Evolutionary conservation across 176 grass and related monocot species (phyloP), one percentile per base, ranked within the genome.

Genomic region (Chloris gayana): DNA sequence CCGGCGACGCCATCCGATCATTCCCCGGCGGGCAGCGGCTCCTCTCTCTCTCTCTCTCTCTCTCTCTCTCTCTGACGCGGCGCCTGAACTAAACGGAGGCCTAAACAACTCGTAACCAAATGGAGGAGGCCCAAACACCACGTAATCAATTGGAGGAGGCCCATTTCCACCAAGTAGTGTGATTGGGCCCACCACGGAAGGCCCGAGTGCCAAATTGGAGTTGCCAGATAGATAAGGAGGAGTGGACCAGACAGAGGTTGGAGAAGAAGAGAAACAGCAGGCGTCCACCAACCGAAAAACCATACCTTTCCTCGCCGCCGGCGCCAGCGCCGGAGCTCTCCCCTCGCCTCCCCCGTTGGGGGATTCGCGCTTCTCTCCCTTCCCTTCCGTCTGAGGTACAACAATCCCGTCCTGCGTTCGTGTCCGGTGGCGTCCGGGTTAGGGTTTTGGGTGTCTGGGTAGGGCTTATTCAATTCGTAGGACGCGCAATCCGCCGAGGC

Each of bases 251-350:
- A 42, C 41, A 15, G 50, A 54, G 18, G 18, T 19, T 21, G 47
- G 15, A 22, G 18, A 7, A 53, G 31, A 7, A 10, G 3, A 34
- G 37, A 75, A 74, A 63, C 79, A 38, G 42, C 41, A 62, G 80
- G 57, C 75, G 80, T 53, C 69, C 81, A 85, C 82, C 87, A 80
- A 89, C 77, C 82, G 22, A 85, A 84, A 51, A 57, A 34, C 6
- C 81, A 46, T 76, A 7, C 29, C 80, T 75, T 73, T 64, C 60
- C 70, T 21, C 54, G 9, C 42, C 14, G 35, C 39, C 19, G 25
- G 6, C 56, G 44, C 33, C 51, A 34, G 6, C 44, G 57, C 15
- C 44, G 6, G 24, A 49, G 14, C 79, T 69, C 72, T 71, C 17
- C 78, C 78, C 38, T 49, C 83, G 74, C 59, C 57, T 7, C 53